phyloP scores from a whole-genome alignment of 371 early-diverging fungal genomes.

The Lichtheimia ornata region DNA sequence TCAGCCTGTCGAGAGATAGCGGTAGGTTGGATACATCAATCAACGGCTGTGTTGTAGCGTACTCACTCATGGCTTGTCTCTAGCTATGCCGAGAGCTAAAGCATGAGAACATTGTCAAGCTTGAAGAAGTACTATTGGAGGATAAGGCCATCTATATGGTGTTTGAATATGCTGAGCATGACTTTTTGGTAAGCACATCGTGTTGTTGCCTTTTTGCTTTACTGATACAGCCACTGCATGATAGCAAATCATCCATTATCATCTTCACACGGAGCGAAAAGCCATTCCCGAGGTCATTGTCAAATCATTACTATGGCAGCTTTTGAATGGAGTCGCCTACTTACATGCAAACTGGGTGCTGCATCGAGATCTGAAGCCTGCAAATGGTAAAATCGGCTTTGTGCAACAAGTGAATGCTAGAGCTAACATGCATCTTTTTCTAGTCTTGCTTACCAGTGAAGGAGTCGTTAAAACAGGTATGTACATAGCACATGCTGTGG shows the following conservation, averaged over 20 bases:
- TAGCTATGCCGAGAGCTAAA: conserved; percentile 85
- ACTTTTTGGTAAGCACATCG: conserved; percentile 71
- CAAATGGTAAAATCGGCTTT: conserved; percentile 55
- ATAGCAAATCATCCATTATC: conserved; percentile 87
- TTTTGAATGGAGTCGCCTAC: conserved; percentile 89
- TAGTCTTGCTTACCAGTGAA: conserved; percentile 79
- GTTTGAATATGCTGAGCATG: conserved; percentile 94
- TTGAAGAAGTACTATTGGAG: conserved; percentile 87
- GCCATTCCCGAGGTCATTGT: conserved; percentile 81
- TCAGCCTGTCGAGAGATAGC: conserved; percentile 94
- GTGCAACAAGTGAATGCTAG: background rate
- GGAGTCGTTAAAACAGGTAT: conserved; percentile 87
- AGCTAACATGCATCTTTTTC: background rate
- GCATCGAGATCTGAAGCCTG: conserved; percentile 92
- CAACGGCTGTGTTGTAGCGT: background rate
- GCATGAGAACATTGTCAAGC: conserved; percentile 83
- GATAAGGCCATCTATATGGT: conserved; percentile 94
- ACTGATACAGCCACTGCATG: background rate
- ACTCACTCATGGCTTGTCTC: background rate
- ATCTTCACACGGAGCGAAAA: conserved; percentile 71
- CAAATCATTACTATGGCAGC: conserved; percentile 90
- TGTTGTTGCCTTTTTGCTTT: background rate
- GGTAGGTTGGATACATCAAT: conserved; percentile 34
- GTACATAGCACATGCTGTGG: no score
- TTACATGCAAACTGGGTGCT: conserved; percentile 92